Conservation (phyloP, 352 stramenopile species). For the Globisporangium nodosum region DNA sequence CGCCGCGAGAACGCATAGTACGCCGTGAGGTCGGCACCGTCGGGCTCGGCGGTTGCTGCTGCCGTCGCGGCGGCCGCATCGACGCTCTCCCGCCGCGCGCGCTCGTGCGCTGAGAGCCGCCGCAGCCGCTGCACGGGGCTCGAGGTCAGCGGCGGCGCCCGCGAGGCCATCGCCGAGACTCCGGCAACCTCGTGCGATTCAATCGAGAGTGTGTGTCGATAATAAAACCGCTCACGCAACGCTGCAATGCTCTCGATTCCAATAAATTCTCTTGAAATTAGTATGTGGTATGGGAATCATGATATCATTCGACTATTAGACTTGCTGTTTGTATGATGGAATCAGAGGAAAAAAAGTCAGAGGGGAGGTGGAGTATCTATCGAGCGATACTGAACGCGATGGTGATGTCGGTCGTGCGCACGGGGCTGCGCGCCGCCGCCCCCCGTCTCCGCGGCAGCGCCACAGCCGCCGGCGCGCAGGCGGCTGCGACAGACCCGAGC, state of each 20-base stretch:
- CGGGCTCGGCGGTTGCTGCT: slow-evolving; percentile 12
- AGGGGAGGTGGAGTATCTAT: too few relatives aligned
- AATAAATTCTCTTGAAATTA: too few relatives aligned
- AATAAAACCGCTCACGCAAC: background rate
- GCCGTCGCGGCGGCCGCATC: background rate
- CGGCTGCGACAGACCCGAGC: background rate
- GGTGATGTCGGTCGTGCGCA: background rate
- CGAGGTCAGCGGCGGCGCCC: background rate
- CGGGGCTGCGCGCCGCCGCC: slow-evolving; percentile 1
- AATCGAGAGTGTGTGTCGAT: background rate
- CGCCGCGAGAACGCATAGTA: slow-evolving; percentile 63
- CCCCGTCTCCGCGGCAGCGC: background rate
- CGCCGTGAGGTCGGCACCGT: slow-evolving; percentile 40
- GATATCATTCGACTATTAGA: background rate
- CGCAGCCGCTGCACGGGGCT: slow-evolving; percentile 5
- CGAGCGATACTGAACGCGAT: background rate
- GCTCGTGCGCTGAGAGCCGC: slow-evolving; percentile 10
- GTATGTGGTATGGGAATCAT: background rate
- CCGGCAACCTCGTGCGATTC: too few relatives aligned
- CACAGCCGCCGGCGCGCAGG: background rate
- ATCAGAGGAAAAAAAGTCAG: background rate
- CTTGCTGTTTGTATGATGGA: background rate
- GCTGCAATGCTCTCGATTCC: background rate
- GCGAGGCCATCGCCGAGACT: background rate
- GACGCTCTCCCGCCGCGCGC: background rate